Evolutionary conservation across 2,329 filamentous ascomycete species (phyloP).

Genomic region (Colletotrichum echinochloae): DNA sequence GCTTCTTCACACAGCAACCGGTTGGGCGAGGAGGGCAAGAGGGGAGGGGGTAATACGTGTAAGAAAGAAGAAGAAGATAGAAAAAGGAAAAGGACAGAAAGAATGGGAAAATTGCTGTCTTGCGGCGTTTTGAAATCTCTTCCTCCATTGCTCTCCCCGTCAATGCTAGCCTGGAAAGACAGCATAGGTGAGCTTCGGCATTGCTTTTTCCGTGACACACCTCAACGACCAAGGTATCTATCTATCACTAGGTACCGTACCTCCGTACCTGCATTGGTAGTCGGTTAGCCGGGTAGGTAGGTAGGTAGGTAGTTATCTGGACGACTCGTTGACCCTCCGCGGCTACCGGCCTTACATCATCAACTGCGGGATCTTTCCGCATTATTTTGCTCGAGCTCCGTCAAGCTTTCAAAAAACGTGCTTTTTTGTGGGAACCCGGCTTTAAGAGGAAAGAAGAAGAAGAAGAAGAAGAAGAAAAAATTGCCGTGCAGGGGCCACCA

Average conservation of each 20-base stretch:
- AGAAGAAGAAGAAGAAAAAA: too few species aligned
- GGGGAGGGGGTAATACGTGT: not conserved
- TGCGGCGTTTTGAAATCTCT: constrained; percentile 14
- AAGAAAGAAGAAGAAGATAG: not conserved
- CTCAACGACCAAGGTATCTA: not conserved
- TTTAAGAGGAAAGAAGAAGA: too few species aligned
- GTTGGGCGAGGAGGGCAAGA: constrained; percentile 2
- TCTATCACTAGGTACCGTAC: too few species aligned
- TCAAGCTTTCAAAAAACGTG: constrained; percentile 36
- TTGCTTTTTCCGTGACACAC: not conserved
- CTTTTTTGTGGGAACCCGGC: constrained; percentile 18
- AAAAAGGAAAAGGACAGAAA: too few species aligned
- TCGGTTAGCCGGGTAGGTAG: too few species aligned
- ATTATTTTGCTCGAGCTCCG: constrained; percentile 11
- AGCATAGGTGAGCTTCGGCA: constrained; percentile 3
- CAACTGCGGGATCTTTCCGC: constrained; percentile 31
- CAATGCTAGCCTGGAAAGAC: not conserved
- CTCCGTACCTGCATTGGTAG: too few species aligned
- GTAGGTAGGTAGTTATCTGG: too few species aligned
- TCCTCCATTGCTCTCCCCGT: too few species aligned
- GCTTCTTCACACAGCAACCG: constrained; percentile 28
- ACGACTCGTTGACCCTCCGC: constrained; percentile 1
- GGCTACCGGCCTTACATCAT: constrained; percentile 17
- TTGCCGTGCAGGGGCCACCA: constrained; percentile 20
- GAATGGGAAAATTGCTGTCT: not conserved